phyloP scores from a whole-genome alignment of 208 protist genomes.

The Acanthamoeba royreba region DNA sequence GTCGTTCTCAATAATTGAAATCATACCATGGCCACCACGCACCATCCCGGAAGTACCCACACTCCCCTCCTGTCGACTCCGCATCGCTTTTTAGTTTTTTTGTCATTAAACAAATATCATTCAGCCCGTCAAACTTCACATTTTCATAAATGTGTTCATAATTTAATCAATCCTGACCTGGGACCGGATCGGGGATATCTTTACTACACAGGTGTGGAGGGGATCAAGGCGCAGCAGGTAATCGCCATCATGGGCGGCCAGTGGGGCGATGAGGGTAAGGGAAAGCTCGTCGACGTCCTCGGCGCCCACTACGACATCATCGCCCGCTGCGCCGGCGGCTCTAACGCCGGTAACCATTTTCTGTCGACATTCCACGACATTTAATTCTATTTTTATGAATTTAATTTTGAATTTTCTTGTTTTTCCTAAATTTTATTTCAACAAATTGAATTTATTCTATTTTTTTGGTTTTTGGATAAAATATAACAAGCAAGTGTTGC shows the following conservation, averaged over 20 bases:
- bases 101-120: too few relatives aligned
- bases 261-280: constrained; percentile 86
- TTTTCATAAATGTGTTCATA: too few relatives aligned
- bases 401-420: neutral
- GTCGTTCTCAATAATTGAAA: too few relatives aligned
- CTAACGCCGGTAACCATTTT: constrained; percentile 75
- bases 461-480: neutral
- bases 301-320: constrained; percentile 73
- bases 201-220: neutral
- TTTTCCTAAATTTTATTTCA: neutral
- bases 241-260: constrained; percentile 68
- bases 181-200: too few relatives aligned
- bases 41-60: too few relatives aligned
- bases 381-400: neutral
- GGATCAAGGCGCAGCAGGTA: neutral
- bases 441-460: neutral
- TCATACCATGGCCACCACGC: too few relatives aligned
- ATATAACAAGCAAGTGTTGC: too few relatives aligned
- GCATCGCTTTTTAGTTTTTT: too few relatives aligned
- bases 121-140: too few relatives aligned
- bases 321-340: constrained; percentile 76
- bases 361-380: too few relatives aligned
- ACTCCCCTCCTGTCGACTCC: too few relatives aligned
- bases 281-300: constrained; percentile 84
- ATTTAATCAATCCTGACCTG: too few relatives aligned